Conservation (phyloP, 2,329 filamentous ascomycete genomes). For the Hypoxylon sp. region DNA sequence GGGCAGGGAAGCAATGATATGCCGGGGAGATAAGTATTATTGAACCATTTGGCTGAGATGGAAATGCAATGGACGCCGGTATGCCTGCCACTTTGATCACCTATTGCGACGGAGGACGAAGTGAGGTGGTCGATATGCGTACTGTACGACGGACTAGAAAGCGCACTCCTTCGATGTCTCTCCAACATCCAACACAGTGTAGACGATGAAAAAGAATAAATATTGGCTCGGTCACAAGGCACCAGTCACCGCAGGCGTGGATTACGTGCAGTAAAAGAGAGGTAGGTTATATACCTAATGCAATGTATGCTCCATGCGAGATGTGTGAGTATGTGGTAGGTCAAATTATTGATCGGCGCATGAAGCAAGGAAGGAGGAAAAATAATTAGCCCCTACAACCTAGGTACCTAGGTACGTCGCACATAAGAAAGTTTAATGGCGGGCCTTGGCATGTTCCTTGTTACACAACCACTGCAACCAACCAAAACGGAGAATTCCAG, state of each 20-base stretch:
- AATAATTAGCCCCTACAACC: no score
- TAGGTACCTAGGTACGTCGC: no score
- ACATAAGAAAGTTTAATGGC: neutral
- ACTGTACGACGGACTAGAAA: constrained; percentile 6
- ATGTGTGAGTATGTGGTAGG: neutral
- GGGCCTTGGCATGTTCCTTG: neutral
- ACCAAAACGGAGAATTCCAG: neutral
- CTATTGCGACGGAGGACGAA: constrained; percentile 8
- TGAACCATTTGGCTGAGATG: constrained; percentile 54
- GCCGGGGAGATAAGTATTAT: constrained; percentile 56
- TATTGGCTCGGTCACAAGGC: constrained; percentile 3
- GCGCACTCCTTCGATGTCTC: constrained; percentile 2
- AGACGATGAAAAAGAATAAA: neutral
- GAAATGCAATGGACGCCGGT: constrained; percentile 10
- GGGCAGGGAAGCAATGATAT: constrained; percentile 47
- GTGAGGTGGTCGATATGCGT: constrained; percentile 2
- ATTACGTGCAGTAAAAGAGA: neutral
- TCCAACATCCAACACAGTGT: constrained; percentile 3
- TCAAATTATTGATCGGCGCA: constrained; percentile 13
- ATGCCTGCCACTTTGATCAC: constrained; percentile 43
- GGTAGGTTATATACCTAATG: neutral
- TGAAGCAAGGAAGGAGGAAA: constrained; percentile 8
- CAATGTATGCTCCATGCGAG: neutral
- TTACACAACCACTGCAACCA: neutral
- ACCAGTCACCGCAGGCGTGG: neutral